Evolutionary conservation across 257 asterid genomes (phyloP).

Genomic region (Primulina eburnea): DNA sequence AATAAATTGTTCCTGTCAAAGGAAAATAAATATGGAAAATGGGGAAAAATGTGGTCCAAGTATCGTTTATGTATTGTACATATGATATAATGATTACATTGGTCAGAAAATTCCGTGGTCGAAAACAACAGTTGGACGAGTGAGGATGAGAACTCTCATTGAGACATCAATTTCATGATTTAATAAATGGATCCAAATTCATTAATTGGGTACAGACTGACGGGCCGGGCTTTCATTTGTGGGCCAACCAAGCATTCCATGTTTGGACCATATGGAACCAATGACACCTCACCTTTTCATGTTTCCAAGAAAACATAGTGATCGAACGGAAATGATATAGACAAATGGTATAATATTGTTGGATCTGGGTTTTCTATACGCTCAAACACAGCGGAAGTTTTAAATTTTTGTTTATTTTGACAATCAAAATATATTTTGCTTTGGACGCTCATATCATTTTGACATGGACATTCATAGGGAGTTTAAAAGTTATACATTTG

Average conservation of each 20-base stretch:
- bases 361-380: no score
- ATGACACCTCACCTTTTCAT: not conserved
- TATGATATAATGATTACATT: conserved; percentile 55
- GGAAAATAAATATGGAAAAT: not conserved
- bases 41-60: not conserved
- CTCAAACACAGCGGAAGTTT: no score
- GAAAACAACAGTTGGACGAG: conserved; percentile 46
- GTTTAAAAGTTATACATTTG: no score
- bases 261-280: conserved; percentile 13
- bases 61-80: not conserved
- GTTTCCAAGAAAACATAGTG: not conserved
- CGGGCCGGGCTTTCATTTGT: conserved; percentile 23
- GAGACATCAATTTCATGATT: conserved; percentile 55
- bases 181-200: conserved; percentile 44
- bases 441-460: no score
- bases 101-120: conserved; percentile 53
- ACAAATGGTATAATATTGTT: no score
- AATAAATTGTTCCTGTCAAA: no score
- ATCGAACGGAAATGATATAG: no score
- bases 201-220: conserved; percentile 29
- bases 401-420: no score
- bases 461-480: no score
- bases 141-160: conserved; percentile 46
- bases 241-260: conserved; percentile 12
- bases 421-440: no score